These are phyloP conservation scores for Quercus suber DNA, from an alignment of 306 rosid species.

Conservation along the genomic window DNA sequence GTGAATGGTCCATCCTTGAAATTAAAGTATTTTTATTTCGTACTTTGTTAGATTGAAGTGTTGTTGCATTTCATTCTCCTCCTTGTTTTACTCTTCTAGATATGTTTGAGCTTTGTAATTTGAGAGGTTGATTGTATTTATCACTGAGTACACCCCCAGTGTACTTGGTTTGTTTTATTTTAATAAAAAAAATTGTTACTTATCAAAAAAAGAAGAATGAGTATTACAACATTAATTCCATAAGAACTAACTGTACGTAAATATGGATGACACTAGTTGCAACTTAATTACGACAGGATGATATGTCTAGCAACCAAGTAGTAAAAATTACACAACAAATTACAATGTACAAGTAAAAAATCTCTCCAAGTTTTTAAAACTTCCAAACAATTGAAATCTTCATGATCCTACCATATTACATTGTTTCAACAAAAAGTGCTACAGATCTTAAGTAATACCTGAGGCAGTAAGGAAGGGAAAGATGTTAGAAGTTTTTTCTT, in stretches of 20 bases:
- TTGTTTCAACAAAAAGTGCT: conserved; percentile 9
- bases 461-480: conserved; percentile 85
- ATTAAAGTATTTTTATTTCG: no score
- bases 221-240: neutral
- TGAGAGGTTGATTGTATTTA: no score
- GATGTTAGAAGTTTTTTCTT: conserved; percentile 62
- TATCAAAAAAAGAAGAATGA: neutral
- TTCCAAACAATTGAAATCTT: neutral
- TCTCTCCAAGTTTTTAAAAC: neutral
- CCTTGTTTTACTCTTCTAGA: no score
- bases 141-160: no score
- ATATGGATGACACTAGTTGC: neutral
- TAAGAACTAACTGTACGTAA: neutral
- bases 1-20: no score
- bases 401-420: conserved; percentile 11
- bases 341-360: neutral
- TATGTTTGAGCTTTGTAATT: no score
- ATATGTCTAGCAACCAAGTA: neutral
- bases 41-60: no score
- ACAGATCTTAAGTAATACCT: conserved; percentile 48
- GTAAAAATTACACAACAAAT: neutral
- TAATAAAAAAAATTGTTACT: no score
- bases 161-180: no score
- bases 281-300: neutral
- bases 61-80: no score